Percentiles rank a stretch among this genome's conserved stretches.
phyloP scores from a whole-genome alignment of 148 eudicot species.

The Rhododendron kiyosumense region DNA sequence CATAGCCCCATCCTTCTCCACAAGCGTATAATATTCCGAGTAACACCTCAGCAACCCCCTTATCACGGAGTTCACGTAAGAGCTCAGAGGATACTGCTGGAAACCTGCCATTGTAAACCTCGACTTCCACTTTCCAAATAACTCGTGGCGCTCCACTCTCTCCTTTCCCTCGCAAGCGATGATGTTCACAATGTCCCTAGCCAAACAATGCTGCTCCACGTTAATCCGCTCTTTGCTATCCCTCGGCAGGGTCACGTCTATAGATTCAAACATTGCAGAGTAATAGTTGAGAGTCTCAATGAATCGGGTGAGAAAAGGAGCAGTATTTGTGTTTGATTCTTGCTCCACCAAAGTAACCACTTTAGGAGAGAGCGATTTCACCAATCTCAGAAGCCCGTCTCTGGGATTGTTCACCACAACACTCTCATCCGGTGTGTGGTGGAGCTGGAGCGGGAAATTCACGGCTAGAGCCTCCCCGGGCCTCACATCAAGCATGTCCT shows the following conservation, averaged over 20 bases:
- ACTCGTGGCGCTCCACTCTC: constrained; percentile 84
- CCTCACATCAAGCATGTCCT: constrained; percentile 62
- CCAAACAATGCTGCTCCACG: constrained; percentile 85
- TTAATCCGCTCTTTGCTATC: constrained; percentile 63
- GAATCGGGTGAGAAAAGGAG: constrained; percentile 73
- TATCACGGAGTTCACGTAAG: constrained; percentile 76
- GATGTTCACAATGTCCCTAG: constrained; percentile 78
- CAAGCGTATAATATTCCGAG: constrained; percentile 68
- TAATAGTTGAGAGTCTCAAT: constrained; percentile 64
- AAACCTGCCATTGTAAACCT: constrained; percentile 93
- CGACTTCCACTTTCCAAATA: constrained; percentile 88
- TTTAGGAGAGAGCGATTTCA: constrained; percentile 69
- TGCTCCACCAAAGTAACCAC: constrained; percentile 84
- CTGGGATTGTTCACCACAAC: constrained; percentile 80
- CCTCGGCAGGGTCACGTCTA: constrained; percentile 61
- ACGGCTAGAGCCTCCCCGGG: constrained; percentile 86
- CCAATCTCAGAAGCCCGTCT: constrained; percentile 67
- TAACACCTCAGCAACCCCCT: constrained; percentile 51
- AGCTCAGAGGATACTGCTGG: constrained; percentile 56
- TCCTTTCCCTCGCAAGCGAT: constrained; percentile 89
- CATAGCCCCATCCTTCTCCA: constrained; percentile 83
- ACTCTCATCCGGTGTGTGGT: constrained; percentile 94
- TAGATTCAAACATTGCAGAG: constrained; percentile 89
- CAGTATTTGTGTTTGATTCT: constrained; percentile 87
- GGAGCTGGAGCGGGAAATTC: constrained; percentile 82